Evolutionary conservation across 129 eudicot species (phyloP).

Genomic region (Arctium lappa): DNA sequence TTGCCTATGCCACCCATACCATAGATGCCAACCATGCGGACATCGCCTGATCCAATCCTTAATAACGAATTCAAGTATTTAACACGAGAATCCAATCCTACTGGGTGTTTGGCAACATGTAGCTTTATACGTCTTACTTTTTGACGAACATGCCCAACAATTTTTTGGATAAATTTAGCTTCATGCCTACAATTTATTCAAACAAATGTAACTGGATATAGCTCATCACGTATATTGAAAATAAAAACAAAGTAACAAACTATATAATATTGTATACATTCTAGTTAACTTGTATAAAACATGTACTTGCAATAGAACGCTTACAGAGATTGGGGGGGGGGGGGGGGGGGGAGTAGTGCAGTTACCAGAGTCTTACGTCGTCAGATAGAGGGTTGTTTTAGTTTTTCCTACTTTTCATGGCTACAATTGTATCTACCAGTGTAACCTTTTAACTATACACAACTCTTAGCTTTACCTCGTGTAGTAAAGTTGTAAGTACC

Average conservation of each 20-base stretch:
- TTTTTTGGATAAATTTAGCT: conserved; percentile 11
- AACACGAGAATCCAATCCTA: conserved; percentile 20
- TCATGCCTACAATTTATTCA: conserved; percentile 11
- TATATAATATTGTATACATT: neutral
- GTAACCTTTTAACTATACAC: too few species aligned
- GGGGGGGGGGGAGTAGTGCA: too few species aligned
- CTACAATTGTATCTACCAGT: too few species aligned
- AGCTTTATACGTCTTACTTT: neutral
- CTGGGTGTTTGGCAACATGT: conserved; percentile 15
- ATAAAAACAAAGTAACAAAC: neutral
- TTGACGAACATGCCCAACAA: conserved; percentile 9
- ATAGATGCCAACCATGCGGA: conserved; percentile 19
- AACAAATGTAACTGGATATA: neutral
- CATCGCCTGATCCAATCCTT: neutral
- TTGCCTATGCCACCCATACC: conserved; percentile 44
- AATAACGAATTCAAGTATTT: neutral
- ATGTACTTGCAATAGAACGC: neutral
- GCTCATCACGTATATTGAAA: neutral
- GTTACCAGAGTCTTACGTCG: too few species aligned
- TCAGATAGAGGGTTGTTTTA: too few species aligned
- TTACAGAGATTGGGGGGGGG: too few species aligned
- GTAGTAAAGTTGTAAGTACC: too few species aligned
- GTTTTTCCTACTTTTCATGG: too few species aligned
- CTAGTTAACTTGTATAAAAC: neutral
- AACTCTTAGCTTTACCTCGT: too few species aligned